Percentiles rank a stretch among this genome's conserved stretches.
These are phyloP conservation scores for Streptanthus diversifolius DNA, from an alignment of 345 rosid genomes.

Conservation along the genomic window DNA sequence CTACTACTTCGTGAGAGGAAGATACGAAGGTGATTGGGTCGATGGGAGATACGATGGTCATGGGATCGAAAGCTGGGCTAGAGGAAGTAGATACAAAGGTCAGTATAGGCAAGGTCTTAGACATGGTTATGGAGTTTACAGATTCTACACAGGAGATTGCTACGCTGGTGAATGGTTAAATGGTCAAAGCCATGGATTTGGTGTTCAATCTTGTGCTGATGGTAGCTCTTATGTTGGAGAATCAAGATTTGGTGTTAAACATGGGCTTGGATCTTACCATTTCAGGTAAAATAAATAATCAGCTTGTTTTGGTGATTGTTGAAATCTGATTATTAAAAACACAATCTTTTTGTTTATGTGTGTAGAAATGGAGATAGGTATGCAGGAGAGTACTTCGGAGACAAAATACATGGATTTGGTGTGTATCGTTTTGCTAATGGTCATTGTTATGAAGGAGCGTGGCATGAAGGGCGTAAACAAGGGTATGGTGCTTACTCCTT, in stretches of 20 bases:
- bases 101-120: slow-evolving; percentile 82
- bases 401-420: slow-evolving; percentile 89
- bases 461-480: slow-evolving; percentile 98
- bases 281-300: slow-evolving; percentile 53
- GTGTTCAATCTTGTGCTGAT: slow-evolving; percentile 84
- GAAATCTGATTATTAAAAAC: neutral
- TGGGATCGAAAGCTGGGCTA: slow-evolving; percentile 94
- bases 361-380: slow-evolving; percentile 89
- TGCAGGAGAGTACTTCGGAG: slow-evolving; percentile 91
- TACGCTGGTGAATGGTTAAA: slow-evolving; percentile 90
- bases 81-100: slow-evolving; percentile 92
- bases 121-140: slow-evolving; percentile 79
- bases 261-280: slow-evolving; percentile 88
- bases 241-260: slow-evolving; percentile 84
- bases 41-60: slow-evolving; percentile 87
- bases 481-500: slow-evolving; percentile 86
- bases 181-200: slow-evolving; percentile 95
- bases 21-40: slow-evolving; percentile 92
- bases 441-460: slow-evolving; percentile 91
- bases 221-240: slow-evolving; percentile 84
- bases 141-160: slow-evolving; percentile 87
- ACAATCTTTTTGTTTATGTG: neutral
- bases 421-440: slow-evolving; percentile 86
- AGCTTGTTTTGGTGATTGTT: neutral
- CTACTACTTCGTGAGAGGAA: slow-evolving; percentile 67